Evolutionary conservation across 1,284 basidiomycete species (phyloP).

Genomic region (Ceratobasidium theobromae): DNA sequence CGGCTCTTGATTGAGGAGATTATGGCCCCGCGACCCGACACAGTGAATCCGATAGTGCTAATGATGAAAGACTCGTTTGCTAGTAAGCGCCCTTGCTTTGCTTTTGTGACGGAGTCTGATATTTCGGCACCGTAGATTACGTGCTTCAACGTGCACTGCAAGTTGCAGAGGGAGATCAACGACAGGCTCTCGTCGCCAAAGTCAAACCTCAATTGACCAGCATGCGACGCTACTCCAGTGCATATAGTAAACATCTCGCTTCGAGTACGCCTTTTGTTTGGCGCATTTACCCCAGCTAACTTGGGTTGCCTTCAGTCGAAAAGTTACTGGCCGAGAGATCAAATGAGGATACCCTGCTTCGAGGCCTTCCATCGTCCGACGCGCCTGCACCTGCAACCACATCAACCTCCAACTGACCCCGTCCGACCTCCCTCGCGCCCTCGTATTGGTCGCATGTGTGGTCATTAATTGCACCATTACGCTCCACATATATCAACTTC

Average conservation of each 20-base stretch:
- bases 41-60: constrained; percentile 61
- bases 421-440: constrained; percentile 29
- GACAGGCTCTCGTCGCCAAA: constrained; percentile 59
- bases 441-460: constrained; percentile 19
- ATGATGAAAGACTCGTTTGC: constrained; percentile 94
- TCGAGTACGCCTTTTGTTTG: constrained; percentile 58
- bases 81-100: constrained; percentile 60
- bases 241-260: constrained; percentile 75
- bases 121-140: constrained; percentile 57
- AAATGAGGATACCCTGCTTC: constrained; percentile 23
- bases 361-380: constrained; percentile 25
- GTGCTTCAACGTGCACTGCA: constrained; percentile 75
- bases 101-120: constrained; percentile 5
- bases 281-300: background rate
- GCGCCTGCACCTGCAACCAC: constrained; percentile 6
- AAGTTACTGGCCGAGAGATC: constrained; percentile 27
- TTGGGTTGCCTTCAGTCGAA: constrained; percentile 27
- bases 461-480: constrained; percentile 9
- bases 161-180: constrained; percentile 72
- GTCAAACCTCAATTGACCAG: constrained; percentile 66
- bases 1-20: constrained; percentile 79
- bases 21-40: constrained; percentile 63
- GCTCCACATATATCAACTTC: background rate
- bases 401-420: constrained; percentile 37
- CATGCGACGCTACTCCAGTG: constrained; percentile 70